Percentiles rank a stretch among this genome's conserved stretches.
Conservation (phyloP, 129 eudicot genomes). For the Arctium minus region DNA sequence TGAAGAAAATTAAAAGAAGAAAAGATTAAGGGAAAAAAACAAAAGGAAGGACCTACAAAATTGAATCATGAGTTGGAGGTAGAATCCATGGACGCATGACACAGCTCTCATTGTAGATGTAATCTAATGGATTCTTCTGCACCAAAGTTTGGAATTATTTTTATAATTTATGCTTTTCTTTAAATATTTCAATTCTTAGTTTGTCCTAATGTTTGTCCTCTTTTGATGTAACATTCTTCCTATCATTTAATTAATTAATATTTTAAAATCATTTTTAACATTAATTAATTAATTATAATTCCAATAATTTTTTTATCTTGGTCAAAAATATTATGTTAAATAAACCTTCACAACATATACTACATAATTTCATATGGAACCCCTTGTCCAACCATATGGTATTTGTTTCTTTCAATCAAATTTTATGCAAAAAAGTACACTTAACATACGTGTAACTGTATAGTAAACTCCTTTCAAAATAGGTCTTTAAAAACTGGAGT, state of each 20-base stretch:
- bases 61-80: neutral
- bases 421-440: too few species aligned
- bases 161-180: neutral
- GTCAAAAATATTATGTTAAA: neutral
- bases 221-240: neutral
- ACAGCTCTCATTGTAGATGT: neutral
- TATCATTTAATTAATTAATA: neutral
- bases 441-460: neutral
- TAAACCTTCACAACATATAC: neutral
- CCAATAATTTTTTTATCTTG: neutral
- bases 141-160: conserved; percentile 6
- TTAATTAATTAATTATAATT: too few species aligned
- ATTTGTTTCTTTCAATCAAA: too few species aligned
- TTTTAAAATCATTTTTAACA: neutral
- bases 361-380: neutral
- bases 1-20: neutral
- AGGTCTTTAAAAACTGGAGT: too few species aligned
- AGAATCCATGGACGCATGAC: conserved; percentile 13
- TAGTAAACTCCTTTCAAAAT: too few species aligned
- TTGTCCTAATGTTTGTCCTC: conserved; percentile 15
- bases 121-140: conserved; percentile 18
- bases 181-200: neutral
- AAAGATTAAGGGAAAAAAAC: neutral
- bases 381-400: neutral
- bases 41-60: conserved; percentile 1